Percentiles rank a stretch among this genome's conserved stretches.
phyloP scores from a whole-genome alignment of 345 rosid genomes.

The Corchorus capsularis region DNA sequence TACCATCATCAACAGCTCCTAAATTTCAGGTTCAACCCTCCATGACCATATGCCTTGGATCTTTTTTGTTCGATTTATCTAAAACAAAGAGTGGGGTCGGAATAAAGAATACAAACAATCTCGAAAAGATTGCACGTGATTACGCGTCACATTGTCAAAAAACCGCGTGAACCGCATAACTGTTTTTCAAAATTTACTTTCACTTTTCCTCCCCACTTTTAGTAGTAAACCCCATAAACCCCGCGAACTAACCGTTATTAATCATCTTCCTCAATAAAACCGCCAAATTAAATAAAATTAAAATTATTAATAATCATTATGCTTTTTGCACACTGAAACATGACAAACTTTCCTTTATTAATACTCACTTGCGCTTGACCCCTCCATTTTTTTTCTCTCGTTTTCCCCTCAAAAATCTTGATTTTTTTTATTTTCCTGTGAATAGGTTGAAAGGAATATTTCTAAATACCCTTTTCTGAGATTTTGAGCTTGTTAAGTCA shows the following conservation, averaged over 20 bases:
- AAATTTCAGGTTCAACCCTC: neutral
- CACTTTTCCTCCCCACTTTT: neutral
- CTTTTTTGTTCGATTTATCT: neutral
- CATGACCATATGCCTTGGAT: neutral
- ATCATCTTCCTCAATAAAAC: neutral
- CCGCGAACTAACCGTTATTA: conserved; percentile 29
- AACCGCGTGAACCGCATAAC: conserved; percentile 47
- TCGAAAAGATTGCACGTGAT: conserved; percentile 30
- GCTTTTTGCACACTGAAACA: neutral
- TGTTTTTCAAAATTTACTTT: conserved; percentile 28
- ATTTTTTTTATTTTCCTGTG: neutral
- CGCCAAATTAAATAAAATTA: neutral
- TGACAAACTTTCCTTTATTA: conserved; percentile 3
- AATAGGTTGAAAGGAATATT: neutral
- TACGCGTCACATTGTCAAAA: conserved; percentile 42
- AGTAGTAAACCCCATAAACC: conserved; percentile 14
- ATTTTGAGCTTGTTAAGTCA: conserved; percentile 7
- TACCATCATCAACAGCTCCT: neutral
- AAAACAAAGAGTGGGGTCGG: neutral
- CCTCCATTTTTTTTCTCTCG: neutral
- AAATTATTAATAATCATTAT: neutral
- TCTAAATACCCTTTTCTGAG: conserved; percentile 11
- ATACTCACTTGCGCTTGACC: neutral
- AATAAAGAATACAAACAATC: neutral
- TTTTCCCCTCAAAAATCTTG: neutral